Percentiles rank a stretch among this genome's conserved stretches.
Conservation (phyloP, 2,329 filamentous ascomycete genomes). For the Harringtonia aguacate region DNA sequence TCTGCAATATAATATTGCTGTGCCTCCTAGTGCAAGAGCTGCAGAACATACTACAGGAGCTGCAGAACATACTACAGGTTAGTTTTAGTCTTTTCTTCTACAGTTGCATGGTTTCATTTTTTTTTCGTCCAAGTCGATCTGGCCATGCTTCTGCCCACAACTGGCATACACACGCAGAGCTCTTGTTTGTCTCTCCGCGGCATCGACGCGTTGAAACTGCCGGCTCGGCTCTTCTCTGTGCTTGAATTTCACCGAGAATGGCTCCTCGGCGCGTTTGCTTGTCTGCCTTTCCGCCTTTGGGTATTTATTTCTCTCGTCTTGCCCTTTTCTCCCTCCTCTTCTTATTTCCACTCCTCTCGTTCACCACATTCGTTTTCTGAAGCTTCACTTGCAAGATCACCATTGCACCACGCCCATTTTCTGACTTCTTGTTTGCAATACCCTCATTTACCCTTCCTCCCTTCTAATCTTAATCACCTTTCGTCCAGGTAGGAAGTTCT, state of each 20-base stretch:
- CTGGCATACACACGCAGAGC: no score
- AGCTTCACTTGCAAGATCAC: not conserved
- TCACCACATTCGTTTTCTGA: not conserved
- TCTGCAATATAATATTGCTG: no score
- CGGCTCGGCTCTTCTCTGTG: not conserved
- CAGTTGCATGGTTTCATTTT: no score
- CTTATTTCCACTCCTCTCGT: not conserved
- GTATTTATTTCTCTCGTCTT: not conserved
- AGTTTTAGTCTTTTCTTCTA: no score
- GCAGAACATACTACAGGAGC: no score
- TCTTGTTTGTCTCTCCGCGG: not conserved
- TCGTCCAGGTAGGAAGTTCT: not conserved
- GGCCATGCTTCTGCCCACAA: no score
- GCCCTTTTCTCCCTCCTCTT: not conserved
- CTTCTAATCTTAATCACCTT: not conserved
- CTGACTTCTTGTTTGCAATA: not conserved
- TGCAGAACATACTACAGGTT: no score
- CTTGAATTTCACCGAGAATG: not conserved
- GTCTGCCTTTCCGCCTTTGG: not conserved
- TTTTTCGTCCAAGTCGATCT: no score
- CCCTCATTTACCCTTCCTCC: not conserved
- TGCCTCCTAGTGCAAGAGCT: no score
- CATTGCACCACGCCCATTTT: not conserved
- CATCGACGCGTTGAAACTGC: not conserved
- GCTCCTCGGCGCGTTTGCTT: no score